These are phyloP conservation scores for Didymella lethalis DNA, from an alignment of 2,329 filamentous ascomycete genomes.

Conservation along the genomic window DNA sequence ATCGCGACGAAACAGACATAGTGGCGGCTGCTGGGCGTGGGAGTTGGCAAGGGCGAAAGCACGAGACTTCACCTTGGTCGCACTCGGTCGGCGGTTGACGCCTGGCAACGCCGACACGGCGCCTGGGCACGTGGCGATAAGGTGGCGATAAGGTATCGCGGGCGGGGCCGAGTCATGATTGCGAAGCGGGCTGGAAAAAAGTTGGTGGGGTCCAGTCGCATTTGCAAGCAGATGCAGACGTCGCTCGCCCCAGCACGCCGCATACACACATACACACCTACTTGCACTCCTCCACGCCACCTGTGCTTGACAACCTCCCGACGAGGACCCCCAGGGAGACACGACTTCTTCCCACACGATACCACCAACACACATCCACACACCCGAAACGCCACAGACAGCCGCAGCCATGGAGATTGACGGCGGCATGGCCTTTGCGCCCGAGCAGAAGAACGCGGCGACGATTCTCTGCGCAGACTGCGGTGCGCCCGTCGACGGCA, in stretches of 20 bases:
- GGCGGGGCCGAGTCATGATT: slow-evolving; percentile 23
- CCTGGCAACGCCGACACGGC: slow-evolving; percentile 19
- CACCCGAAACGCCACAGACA: slow-evolving; percentile 6
- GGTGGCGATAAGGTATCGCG: slow-evolving; percentile 37
- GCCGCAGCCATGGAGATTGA: slow-evolving; percentile 52
- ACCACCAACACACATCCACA: background rate
- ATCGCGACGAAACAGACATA: slow-evolving; percentile 31
- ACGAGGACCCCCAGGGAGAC: slow-evolving; percentile 8
- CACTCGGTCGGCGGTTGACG: slow-evolving; percentile 20
- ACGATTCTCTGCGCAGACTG: slow-evolving; percentile 99
- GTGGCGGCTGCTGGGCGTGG: slow-evolving; percentile 30
- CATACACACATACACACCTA: slow-evolving; percentile 17
- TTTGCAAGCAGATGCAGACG: slow-evolving; percentile 37
- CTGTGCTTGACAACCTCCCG: slow-evolving; percentile 3
- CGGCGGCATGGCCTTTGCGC: slow-evolving; percentile 50
- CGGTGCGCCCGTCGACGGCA: slow-evolving; percentile 93
- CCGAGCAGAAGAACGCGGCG: slow-evolving; percentile 55
- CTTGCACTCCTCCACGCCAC: slow-evolving; percentile 6
- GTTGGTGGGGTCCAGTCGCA: slow-evolving; percentile 41
- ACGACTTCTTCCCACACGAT: background rate
- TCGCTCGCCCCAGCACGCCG: slow-evolving; percentile 28
- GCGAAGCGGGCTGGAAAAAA: slow-evolving; percentile 28
- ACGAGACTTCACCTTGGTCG: slow-evolving; percentile 21
- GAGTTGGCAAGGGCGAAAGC: slow-evolving; percentile 8
- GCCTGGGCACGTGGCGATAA: slow-evolving; percentile 44